phyloP scores from a whole-genome alignment of 2,329 filamentous ascomycete genomes.

The Sporothrix curviconia region DNA sequence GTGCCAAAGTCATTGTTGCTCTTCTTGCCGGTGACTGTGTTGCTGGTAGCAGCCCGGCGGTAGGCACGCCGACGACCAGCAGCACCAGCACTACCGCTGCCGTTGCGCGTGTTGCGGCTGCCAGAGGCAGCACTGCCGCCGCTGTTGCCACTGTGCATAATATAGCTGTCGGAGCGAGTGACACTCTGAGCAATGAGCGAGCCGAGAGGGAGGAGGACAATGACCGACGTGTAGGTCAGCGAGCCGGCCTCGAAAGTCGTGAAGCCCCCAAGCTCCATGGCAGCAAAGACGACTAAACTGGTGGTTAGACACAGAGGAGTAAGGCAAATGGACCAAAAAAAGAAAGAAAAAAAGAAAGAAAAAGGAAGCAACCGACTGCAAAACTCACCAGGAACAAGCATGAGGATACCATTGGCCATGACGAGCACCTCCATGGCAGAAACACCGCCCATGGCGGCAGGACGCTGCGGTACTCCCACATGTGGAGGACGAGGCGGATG shows the following conservation, averaged over 20 bases:
- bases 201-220: slow-evolving; percentile 46
- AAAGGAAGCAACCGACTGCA: no score
- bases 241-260: slow-evolving; percentile 44
- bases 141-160: neutral
- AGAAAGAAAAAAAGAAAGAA: neutral
- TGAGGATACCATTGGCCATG: slow-evolving; percentile 50
- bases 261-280: slow-evolving; percentile 38
- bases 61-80: no score
- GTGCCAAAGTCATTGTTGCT: neutral
- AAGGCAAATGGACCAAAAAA: neutral
- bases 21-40: neutral
- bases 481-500: slow-evolving; percentile 42
- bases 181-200: slow-evolving; percentile 45
- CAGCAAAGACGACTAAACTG: slow-evolving; percentile 43
- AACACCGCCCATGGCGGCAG: slow-evolving; percentile 37
- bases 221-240: slow-evolving; percentile 42
- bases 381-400: slow-evolving; percentile 48
- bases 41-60: slow-evolving; percentile 5
- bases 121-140: neutral
- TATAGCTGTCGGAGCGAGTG: neutral
- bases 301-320: neutral
- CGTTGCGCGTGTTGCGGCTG: neutral
- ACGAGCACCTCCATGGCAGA: slow-evolving; percentile 49
- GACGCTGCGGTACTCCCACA: slow-evolving; percentile 41
- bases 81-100: neutral